phyloP scores from a whole-genome alignment of 352 stramenopile genomes.

The Albugo laibachii region DNA sequence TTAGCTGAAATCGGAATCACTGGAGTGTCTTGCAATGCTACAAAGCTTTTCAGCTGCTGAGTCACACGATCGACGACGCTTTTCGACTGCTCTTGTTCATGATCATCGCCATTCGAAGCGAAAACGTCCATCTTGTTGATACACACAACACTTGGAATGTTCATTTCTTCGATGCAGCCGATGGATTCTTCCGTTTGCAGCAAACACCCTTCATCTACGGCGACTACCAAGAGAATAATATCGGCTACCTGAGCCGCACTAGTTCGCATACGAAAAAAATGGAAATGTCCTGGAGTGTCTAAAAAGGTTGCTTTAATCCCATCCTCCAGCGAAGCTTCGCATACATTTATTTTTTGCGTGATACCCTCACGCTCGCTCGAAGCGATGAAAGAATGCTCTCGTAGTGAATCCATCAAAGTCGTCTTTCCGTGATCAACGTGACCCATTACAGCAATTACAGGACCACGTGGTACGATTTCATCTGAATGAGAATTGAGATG shows the following conservation, averaged over 20 bases:
- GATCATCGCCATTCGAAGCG: too few relatives aligned
- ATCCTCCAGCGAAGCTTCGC: constrained; percentile 79
- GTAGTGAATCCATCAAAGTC: constrained; percentile 95
- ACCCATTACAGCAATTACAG: constrained; percentile 98
- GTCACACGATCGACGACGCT: constrained; percentile 22
- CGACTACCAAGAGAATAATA: constrained; percentile 92
- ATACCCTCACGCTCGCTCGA: constrained; percentile 93
- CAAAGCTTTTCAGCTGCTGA: constrained; percentile 47
- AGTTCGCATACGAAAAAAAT: constrained; percentile 97
- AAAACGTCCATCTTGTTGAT: constrained; percentile 79
- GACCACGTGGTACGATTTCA: constrained; percentile 47
- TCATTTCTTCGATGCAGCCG: constrained; percentile 57
- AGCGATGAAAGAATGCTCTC: constrained; percentile 65
- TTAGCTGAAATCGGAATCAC: constrained; percentile 65
- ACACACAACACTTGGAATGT: constrained; percentile 51
- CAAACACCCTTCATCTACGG: constrained; percentile 95
- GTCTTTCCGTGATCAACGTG: constrained; percentile 99
- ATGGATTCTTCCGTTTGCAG: constrained; percentile 97
- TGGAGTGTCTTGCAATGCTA: constrained; percentile 52
- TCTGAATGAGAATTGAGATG: constrained; percentile 11
- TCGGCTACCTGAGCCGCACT: constrained; percentile 95
- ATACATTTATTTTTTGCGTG: constrained; percentile 97
- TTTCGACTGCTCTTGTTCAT: constrained; percentile 5
- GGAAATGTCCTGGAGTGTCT: constrained; percentile 97
- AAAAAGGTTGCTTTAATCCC: constrained; percentile 87